phyloP scores from a whole-genome alignment of 257 asterid species.

The Nicotiana obtusifolia region DNA sequence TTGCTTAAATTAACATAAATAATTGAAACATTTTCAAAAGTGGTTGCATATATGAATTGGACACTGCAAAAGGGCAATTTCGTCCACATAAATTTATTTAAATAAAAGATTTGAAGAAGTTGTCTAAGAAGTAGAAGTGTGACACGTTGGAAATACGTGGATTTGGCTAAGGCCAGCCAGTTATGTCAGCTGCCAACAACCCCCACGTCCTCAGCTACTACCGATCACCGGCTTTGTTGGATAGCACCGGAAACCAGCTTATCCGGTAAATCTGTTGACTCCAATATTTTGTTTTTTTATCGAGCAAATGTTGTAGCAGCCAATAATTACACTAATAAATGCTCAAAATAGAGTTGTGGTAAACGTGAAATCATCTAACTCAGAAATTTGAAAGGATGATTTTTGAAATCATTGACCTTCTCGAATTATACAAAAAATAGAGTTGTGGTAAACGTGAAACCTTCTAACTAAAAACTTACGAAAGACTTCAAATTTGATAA shows the following conservation, averaged over 20 bases:
- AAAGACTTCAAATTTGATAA: too few relatives aligned
- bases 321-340: neutral
- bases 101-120: neutral
- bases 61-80: neutral
- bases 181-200: neutral
- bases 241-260: neutral
- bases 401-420: too few relatives aligned
- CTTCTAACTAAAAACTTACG: too few relatives aligned
- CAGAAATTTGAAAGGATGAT: too few relatives aligned
- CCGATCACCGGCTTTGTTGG: neutral
- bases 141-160: slow-evolving; percentile 13
- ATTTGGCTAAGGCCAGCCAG: neutral
- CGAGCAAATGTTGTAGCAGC: neutral
- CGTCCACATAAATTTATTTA: neutral
- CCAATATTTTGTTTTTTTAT: neutral
- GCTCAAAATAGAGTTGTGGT: too few relatives aligned
- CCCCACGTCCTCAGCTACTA: neutral
- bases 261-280: neutral
- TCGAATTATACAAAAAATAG: too few relatives aligned
- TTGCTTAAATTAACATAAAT: neutral
- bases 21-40: neutral
- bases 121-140: neutral
- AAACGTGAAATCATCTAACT: too few relatives aligned
- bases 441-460: too few relatives aligned
- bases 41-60: neutral